Base-by-base conservation (phyloP, 192 early-diverging fungal genomes). In the Diversispora eburnea region DNA sequence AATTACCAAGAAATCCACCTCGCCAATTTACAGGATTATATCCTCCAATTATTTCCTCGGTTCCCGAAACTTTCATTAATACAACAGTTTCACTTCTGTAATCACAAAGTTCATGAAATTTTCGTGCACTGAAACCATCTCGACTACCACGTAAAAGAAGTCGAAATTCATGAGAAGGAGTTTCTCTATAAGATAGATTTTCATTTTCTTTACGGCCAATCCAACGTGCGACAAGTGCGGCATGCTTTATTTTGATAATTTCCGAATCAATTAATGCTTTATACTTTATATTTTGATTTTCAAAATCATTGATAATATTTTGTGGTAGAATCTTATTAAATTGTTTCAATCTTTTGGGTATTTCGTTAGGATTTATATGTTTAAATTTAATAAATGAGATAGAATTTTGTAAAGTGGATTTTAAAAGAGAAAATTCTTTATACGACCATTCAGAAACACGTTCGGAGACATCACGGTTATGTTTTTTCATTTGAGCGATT, bases 21-120 rank as follows among this genome's bases (percentile, higher is more conserved):
- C 13, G 25, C 67, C 67, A 69, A 55, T 39, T 55, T 6, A 42
- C n/a, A 42, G 67, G 67, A 69, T 69, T 69, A 42, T 55, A 69
- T 42, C 67, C 67, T 8, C 67, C 67, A 55, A 69, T 56, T 20
- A 69, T 39, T 19, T 69, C 67, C 13, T 51, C 20, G 1, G 67
- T 69, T 3, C 22, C 25, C 6, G 33, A 15, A 56, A 55, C 22
- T 15, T 69, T 69, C 39, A 56, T 56, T 4, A 69, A 6, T n/a
- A 69, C 48, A n/a, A 69, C 52, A 3, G 67, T 69, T 17, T 49
- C 51, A 55, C 33, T 19, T 69, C 55, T 69, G 55, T 54, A 17
- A 55, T 69, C 51, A 56, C 67, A 69, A 17, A 52, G 39, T 17
- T 54, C 17, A 15, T 69, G 67, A 56, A 69, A 69, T 56, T 15